These are phyloP conservation scores for Cutaneotrichosporon mucoides DNA, from an alignment of 1,284 basidiomycete genomes.

Conservation along the genomic window DNA sequence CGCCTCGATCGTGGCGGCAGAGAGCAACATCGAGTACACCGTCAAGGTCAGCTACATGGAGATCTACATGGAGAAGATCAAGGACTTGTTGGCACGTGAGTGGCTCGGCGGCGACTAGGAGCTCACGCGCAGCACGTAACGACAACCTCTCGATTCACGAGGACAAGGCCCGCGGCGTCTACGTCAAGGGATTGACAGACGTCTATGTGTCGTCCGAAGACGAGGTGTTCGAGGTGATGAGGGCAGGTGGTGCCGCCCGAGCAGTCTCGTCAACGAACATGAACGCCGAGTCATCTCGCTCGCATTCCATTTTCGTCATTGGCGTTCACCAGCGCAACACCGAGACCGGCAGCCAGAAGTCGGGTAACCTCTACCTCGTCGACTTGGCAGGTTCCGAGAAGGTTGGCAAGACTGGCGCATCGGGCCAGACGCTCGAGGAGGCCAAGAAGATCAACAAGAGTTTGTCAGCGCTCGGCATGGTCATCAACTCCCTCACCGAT, in stretches of 20 bases:
- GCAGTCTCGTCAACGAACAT: slow-evolving; percentile 97
- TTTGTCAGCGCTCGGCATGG: slow-evolving; percentile 96
- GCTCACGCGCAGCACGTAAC: slow-evolving; percentile 69
- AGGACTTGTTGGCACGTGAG: slow-evolving; percentile 93
- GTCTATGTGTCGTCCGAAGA: slow-evolving; percentile 93
- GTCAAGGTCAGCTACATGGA: slow-evolving; percentile 99
- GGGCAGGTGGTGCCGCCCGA: slow-evolving; percentile 84
- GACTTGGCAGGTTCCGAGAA: slow-evolving; percentile 99
- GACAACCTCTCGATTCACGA: slow-evolving; percentile 99
- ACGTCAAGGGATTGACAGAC: slow-evolving; percentile 96
- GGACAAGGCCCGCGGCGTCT: slow-evolving; percentile 95
- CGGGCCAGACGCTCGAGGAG: slow-evolving; percentile 97
- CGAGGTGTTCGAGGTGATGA: slow-evolving; percentile 99
- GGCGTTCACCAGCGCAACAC: slow-evolving; percentile 96
- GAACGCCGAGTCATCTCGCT: slow-evolving; percentile 99
- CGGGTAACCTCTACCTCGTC: slow-evolving; percentile 94
- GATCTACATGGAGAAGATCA: slow-evolving; percentile 95
- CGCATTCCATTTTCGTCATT: slow-evolving; percentile 98
- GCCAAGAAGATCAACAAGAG: slow-evolving; percentile 99
- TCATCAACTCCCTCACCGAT: slow-evolving; percentile 98
- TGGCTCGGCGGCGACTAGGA: slow-evolving; percentile 20
- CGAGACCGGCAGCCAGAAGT: slow-evolving; percentile 92
- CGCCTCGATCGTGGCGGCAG: slow-evolving; percentile 91
- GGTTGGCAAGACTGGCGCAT: slow-evolving; percentile 96
- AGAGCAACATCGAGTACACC: slow-evolving; percentile 92